Evolutionary conservation across 345 rosid species (phyloP), one percentile per base, ranked within the genome.

Genomic region (Lumnitzera racemosa): DNA sequence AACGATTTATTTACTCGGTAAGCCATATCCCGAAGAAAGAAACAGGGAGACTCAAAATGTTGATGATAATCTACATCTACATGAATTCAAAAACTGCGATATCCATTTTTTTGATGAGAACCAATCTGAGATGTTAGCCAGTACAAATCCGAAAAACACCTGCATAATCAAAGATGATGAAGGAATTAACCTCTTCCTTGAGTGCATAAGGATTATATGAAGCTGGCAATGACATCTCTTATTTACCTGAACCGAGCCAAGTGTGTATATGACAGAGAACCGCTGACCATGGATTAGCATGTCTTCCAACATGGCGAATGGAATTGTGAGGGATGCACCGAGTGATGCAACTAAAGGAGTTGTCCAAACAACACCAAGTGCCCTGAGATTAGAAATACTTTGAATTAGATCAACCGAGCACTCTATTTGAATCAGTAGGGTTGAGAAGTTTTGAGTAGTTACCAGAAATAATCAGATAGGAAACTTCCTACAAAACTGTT

Each of bases 281-380:
- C 47, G 75, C 20, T 65, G 83, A 13, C 64, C 63, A 15, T 72
- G 83, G 41, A 78, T 56, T 9, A 69, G 36, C 60, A 73, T 62
- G 61, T 78, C 86, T 57, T 73, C 83, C 58, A 81, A 12, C 86
- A 76, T 70, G 46, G 83, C 86, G 0, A 78, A 14, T 0, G 83
- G 83, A 25, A 81, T 73, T 41, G 76, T 70, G 11, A 78, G 81
- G 9, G 81, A 81, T 17, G 49, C 56, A 0, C 79, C 86, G 1
- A 81, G 62, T 24, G 86, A 68, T 1, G 86, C 81, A 53, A 76
- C 76, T 12, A 78, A 58, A 1, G 83, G 79, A 8, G 69, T 66
- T 13, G 83, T 81, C 86, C 79, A 78, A 3, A 78, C 81, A 46
- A 76, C 74, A 36, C 69, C 73, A 11, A 78, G 43, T 51, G 70